Percentiles rank a stretch among this genome's conserved stretches.
phyloP scores from a whole-genome alignment of 345 rosid genomes.

The Moricandia moricandioides region DNA sequence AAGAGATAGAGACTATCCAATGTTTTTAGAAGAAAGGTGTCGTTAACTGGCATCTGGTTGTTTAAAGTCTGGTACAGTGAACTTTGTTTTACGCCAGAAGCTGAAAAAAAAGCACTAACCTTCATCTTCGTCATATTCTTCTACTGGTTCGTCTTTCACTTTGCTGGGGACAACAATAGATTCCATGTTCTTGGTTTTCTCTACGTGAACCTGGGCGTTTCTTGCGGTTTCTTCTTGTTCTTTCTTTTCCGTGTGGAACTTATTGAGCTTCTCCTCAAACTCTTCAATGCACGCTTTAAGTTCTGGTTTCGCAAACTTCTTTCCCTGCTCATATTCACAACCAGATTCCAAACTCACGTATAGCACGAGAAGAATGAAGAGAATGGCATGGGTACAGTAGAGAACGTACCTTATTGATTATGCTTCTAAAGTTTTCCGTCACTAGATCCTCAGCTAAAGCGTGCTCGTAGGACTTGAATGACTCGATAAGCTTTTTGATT shows the following conservation, averaged over 20 bases:
- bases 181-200: slow-evolving; percentile 54
- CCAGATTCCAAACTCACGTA: slow-evolving; percentile 21
- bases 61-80: not conserved
- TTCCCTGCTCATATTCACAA: slow-evolving; percentile 52
- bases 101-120: slow-evolving; percentile 41
- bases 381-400: not conserved
- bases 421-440: slow-evolving; percentile 82
- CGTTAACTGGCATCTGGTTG: not conserved
- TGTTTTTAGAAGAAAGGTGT: not conserved
- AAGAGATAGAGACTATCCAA: not conserved
- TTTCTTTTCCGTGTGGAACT: slow-evolving; percentile 84
- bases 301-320: slow-evolving; percentile 96
- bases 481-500: slow-evolving; percentile 82
- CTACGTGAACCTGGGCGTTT: slow-evolving; percentile 76
- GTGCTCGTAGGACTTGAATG: slow-evolving; percentile 80
- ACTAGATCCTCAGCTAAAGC: slow-evolving; percentile 77
- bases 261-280: slow-evolving; percentile 90
- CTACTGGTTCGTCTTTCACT: slow-evolving; percentile 45
- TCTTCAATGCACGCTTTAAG: slow-evolving; percentile 85
- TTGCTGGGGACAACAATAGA: slow-evolving; percentile 36
- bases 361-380: slow-evolving; percentile 10
- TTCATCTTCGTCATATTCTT: slow-evolving; percentile 48
- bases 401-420: slow-evolving; percentile 73
- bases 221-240: slow-evolving; percentile 91
- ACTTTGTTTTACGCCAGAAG: not conserved